Evolutionary conservation across 805 yeast species (phyloP).

Genomic region (Saccharomycopsis fermentans): DNA sequence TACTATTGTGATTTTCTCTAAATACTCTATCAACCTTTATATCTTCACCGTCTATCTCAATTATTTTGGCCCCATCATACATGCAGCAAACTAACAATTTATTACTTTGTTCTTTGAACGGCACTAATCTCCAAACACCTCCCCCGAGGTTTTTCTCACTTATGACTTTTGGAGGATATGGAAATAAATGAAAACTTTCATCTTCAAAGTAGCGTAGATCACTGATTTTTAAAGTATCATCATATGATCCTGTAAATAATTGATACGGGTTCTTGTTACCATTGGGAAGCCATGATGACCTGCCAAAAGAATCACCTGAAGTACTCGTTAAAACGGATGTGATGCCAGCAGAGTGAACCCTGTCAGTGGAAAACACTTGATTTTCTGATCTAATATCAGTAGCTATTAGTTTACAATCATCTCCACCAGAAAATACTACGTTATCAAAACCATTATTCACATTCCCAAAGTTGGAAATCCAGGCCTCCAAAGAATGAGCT

Average conservation of each 20-base stretch:
- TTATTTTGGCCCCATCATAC: conserved; percentile 86
- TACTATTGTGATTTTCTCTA: conserved; percentile 72
- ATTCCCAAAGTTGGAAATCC: conserved; percentile 17
- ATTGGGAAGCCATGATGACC: conserved; percentile 32
- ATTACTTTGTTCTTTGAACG: conserved; percentile 32
- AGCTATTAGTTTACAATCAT: conserved; percentile 66
- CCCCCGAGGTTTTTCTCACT: conserved; percentile 61
- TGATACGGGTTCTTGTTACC: conserved; percentile 30
- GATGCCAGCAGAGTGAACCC: conserved; percentile 85
- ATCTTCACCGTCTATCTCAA: conserved; percentile 27
- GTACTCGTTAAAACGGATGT: conserved; percentile 62
- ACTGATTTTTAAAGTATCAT: conserved; percentile 59
- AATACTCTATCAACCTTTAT: conserved; percentile 31
- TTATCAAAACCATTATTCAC: conserved; percentile 21
- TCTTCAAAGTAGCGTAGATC: conserved; percentile 52
- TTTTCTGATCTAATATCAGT: conserved; percentile 46
- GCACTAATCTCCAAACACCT: conserved; percentile 90
- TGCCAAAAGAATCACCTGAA: conserved; percentile 25
- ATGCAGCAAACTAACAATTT: conserved; percentile 75
- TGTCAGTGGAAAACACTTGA: conserved; percentile 29
- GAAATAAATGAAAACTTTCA: conserved; percentile 4
- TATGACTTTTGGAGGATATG: conserved; percentile 28
- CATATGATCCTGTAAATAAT: conserved; percentile 87
- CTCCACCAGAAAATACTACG: conserved; percentile 82
- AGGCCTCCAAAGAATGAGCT: conserved; percentile 9